phyloP scores from a whole-genome alignment of 2,329 filamentous ascomycete genomes.

The Chlorencoelia australis region DNA sequence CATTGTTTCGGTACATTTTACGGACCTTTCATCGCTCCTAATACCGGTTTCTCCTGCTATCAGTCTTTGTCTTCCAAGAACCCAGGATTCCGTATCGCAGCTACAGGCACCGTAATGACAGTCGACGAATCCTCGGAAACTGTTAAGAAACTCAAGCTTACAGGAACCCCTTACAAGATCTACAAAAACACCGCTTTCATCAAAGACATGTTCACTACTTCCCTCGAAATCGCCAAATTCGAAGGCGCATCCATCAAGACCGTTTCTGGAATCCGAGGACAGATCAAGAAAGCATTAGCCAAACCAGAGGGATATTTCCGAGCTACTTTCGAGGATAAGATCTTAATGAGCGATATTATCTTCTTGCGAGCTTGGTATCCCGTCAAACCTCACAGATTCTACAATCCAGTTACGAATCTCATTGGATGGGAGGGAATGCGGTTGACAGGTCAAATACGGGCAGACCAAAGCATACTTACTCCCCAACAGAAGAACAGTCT shows the following conservation, averaged over 20 bases:
- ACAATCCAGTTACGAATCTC: constrained; percentile 91
- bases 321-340: constrained; percentile 97
- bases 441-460: constrained; percentile 82
- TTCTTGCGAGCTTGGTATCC: constrained; percentile 97
- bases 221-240: constrained; percentile 95
- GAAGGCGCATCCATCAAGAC: constrained; percentile 94
- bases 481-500: constrained; percentile 75
- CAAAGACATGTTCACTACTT: constrained; percentile 93
- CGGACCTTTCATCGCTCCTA: constrained; percentile 87
- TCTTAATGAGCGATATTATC: constrained; percentile 91
- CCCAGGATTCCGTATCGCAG: constrained; percentile 86
- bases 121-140: constrained; percentile 96
- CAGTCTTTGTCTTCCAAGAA: constrained; percentile 78
- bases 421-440: constrained; percentile 90
- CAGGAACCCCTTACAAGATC: constrained; percentile 88
- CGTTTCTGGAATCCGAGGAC: constrained; percentile 87
- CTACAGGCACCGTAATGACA: constrained; percentile 84
- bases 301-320: constrained; percentile 95
- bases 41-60: constrained; percentile 90
- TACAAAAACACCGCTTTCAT: constrained; percentile 99
- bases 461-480: constrained; percentile 62
- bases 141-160: constrained; percentile 98
- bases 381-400: constrained; percentile 89
- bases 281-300: constrained; percentile 90
- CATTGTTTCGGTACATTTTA: constrained; percentile 97